These are phyloP conservation scores for Sherardia arvensis DNA, from an alignment of 257 asterid genomes.

Conservation along the genomic window DNA sequence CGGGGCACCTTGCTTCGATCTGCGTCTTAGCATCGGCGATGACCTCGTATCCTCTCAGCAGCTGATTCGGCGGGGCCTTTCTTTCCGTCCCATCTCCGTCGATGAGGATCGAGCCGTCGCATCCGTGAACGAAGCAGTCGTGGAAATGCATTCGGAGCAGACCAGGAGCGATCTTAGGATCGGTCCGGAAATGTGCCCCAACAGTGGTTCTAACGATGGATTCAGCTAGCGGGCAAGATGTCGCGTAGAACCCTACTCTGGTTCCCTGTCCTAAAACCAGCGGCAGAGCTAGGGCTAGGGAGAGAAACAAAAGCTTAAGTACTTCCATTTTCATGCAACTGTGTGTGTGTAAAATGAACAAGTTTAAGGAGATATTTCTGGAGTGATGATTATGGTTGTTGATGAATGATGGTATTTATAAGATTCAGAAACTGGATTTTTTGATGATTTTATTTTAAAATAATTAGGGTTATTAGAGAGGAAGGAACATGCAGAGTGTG, in stretches of 20 bases:
- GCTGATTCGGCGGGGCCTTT: slow-evolving; percentile 35
- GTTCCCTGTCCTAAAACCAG: slow-evolving; percentile 58
- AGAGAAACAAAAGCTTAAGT: slow-evolving; percentile 2
- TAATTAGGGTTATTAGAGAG: slow-evolving; percentile 23
- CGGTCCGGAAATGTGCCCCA: slow-evolving; percentile 26
- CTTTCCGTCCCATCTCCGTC: slow-evolving; percentile 46
- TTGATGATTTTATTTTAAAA: neutral
- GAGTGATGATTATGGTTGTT: slow-evolving; percentile 10
- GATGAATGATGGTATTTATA: slow-evolving; percentile 26
- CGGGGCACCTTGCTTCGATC: slow-evolving; percentile 59
- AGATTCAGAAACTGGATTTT: neutral
- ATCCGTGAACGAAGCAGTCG: slow-evolving; percentile 81
- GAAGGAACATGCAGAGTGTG: neutral
- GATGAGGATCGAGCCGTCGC: slow-evolving; percentile 77
- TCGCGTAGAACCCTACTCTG: slow-evolving; percentile 57
- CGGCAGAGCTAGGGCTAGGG: slow-evolving; percentile 16
- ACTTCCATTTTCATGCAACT: slow-evolving; percentile 1
- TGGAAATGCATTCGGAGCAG: slow-evolving; percentile 81
- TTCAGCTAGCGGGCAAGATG: slow-evolving; percentile 59
- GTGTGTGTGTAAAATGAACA: neutral
- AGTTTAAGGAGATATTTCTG: neutral
- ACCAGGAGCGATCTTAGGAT: slow-evolving; percentile 58
- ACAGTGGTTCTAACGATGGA: slow-evolving; percentile 50
- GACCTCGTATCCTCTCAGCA: slow-evolving; percentile 55
- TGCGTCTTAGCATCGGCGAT: slow-evolving; percentile 67